Conservation (phyloP, 805 yeast species). For the Yamadazyma takamatsuzukensis region DNA sequence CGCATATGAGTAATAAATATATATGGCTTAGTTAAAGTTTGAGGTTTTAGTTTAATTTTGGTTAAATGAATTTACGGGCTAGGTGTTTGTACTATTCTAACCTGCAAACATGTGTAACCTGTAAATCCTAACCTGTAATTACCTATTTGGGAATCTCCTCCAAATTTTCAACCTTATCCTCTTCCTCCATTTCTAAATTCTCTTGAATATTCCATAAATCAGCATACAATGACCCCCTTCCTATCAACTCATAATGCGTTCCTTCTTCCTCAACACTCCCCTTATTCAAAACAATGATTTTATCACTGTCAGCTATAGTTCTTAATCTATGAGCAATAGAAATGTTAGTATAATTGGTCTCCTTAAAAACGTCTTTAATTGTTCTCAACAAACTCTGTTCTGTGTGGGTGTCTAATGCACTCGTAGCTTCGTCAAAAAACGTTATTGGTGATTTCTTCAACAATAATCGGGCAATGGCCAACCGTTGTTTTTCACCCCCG, state of each 20-base stretch:
- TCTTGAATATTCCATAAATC: constrained; percentile 94
- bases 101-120: too few species aligned
- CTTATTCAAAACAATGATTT: constrained; percentile 77
- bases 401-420: constrained; percentile 95
- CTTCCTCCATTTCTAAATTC: constrained; percentile 51
- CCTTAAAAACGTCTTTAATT: constrained; percentile 59
- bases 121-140: background rate
- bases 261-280: constrained; percentile 90
- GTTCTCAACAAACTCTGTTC: constrained; percentile 81
- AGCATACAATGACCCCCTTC: constrained; percentile 60
- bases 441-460: constrained; percentile 84
- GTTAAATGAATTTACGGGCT: too few species aligned
- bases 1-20: too few species aligned
- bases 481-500: constrained; percentile 97
- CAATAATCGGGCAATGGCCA: constrained; percentile 89
- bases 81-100: too few species aligned
- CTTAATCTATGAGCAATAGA: constrained; percentile 92
- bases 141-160: constrained; percentile 3
- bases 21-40: too few species aligned
- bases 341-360: constrained; percentile 66
- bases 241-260: constrained; percentile 62
- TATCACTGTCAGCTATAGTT: constrained; percentile 91
- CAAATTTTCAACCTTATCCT: constrained; percentile 10
- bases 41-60: too few species aligned
- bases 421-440: constrained; percentile 95